These are phyloP conservation scores for Pseudodiploospora longispora DNA, from an alignment of 2,329 filamentous ascomycete genomes.

Conservation along the genomic window DNA sequence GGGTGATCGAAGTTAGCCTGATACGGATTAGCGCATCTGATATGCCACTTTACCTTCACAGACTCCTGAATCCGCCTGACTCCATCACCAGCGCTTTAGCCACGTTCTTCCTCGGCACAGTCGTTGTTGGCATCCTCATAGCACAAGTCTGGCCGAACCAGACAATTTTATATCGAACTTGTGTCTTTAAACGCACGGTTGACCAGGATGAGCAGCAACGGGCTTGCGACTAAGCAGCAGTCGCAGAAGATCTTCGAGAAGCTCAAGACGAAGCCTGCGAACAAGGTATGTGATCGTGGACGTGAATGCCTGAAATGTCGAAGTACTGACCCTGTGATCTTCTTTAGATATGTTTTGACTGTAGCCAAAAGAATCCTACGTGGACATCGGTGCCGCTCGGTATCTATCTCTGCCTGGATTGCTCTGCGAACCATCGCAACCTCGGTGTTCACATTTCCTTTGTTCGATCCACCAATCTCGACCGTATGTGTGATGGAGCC, in stretches of 20 bases:
- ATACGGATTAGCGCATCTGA: constrained; percentile 28
- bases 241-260: constrained; percentile 98
- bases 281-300: constrained; percentile 59
- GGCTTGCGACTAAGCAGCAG: constrained; percentile 80
- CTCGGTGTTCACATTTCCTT: constrained; percentile 98
- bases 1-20: constrained; percentile 15
- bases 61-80: constrained; percentile 25
- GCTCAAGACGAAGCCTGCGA: constrained; percentile 85
- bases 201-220: constrained; percentile 44
- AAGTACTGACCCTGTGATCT: constrained; percentile 3
- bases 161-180: not conserved
- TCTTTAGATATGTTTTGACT: constrained; percentile 89
- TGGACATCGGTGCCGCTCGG: constrained; percentile 97
- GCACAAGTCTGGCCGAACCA: no score
- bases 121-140: no score
- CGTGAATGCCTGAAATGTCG: not conserved
- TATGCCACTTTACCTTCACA: constrained; percentile 35
- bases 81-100: not conserved
- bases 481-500: constrained; percentile 57
- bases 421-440: constrained; percentile 93
- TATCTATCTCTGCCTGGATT: constrained; percentile 97
- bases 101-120: not conserved
- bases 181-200: constrained; percentile 5
- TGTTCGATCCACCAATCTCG: constrained; percentile 95
- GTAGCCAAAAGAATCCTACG: constrained; percentile 92